A percentile compares a stretch with the other conserved stretches of the same genome.
Evolutionary conservation across 768 basidiomycete species (phyloP).

Genomic region (Amanita exitialis): DNA sequence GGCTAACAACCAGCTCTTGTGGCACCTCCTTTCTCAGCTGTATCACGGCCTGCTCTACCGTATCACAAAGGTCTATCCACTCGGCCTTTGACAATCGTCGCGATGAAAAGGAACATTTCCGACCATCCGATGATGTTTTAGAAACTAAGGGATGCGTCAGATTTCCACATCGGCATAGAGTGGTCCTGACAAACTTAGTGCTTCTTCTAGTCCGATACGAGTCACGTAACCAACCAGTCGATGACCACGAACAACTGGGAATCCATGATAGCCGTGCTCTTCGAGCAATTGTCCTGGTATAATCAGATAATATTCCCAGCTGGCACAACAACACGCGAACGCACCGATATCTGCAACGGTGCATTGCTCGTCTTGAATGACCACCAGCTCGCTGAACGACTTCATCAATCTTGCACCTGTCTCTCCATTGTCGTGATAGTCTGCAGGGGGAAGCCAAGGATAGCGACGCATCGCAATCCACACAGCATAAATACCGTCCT

Average conservation of each 20-base stretch:
- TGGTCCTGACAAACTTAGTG: slow-evolving; percentile 20
- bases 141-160: background rate
- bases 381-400: slow-evolving; percentile 35
- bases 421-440: slow-evolving; percentile 57
- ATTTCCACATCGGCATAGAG: background rate
- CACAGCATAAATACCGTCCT: slow-evolving; percentile 59
- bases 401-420: slow-evolving; percentile 56
- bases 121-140: background rate
- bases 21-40: slow-evolving; percentile 63
- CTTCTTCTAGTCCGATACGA: slow-evolving; percentile 37
- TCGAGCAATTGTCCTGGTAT: slow-evolving; percentile 29
- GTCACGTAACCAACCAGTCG: slow-evolving; percentile 54
- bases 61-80: background rate
- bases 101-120: slow-evolving; percentile 32
- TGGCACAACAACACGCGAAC: background rate
- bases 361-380: slow-evolving; percentile 38
- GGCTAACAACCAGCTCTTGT: slow-evolving; percentile 58
- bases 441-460: slow-evolving; percentile 58
- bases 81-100: background rate
- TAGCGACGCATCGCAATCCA: slow-evolving; percentile 68
- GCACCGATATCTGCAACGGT: slow-evolving; percentile 41
- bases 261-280: slow-evolving; percentile 44
- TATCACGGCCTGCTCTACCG: slow-evolving; percentile 41
- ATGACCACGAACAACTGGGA: slow-evolving; percentile 46
- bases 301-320: background rate